Conservation (phyloP, 768 basidiomycete genomes). For the Serendipita indica region DNA sequence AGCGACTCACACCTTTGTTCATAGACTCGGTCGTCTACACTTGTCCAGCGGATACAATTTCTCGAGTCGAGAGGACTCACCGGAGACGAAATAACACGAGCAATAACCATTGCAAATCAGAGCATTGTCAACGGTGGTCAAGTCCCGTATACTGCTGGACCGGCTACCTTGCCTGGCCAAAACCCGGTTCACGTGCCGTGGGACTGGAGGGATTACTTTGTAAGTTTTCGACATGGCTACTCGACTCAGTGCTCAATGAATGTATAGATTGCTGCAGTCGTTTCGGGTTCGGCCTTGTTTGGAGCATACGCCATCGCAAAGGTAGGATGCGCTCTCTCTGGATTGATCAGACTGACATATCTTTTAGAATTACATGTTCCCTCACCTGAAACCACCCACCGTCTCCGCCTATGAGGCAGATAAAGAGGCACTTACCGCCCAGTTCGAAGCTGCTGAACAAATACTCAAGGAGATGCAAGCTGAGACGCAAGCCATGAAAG, state of each 20-base stretch:
- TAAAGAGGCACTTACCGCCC: conserved; percentile 65
- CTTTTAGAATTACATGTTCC: conserved; percentile 71
- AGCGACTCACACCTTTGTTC: conserved; percentile 11
- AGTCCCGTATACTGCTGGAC: conserved; percentile 23
- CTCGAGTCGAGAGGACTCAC: conserved; percentile 90
- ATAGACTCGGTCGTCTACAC: conserved; percentile 61
- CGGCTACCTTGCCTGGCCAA: conserved; percentile 28
- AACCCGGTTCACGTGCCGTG: conserved; percentile 26
- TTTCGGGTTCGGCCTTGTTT: conserved; percentile 76
- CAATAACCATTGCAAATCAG: conserved; percentile 8
- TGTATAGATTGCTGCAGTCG: conserved; percentile 72
- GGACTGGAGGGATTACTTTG: conserved; percentile 98
- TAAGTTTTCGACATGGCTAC: conserved; percentile 27
- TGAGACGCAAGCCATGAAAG: conserved; percentile 57
- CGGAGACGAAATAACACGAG: conserved; percentile 47
- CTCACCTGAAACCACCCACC: conserved; percentile 79
- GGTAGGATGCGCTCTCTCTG: conserved; percentile 27
- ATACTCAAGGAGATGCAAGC: conserved; percentile 66
- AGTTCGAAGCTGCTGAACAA: conserved; percentile 79
- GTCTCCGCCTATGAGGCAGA: conserved; percentile 83
- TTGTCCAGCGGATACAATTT: conserved; percentile 80
- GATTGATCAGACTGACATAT: not conserved
- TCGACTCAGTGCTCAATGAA: conserved; percentile 8
- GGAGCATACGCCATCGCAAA: conserved; percentile 67
- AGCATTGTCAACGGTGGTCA: conserved; percentile 15